phyloP scores from a whole-genome alignment of 495 filamentous ascomycete species.

The Xylaria castorea region DNA sequence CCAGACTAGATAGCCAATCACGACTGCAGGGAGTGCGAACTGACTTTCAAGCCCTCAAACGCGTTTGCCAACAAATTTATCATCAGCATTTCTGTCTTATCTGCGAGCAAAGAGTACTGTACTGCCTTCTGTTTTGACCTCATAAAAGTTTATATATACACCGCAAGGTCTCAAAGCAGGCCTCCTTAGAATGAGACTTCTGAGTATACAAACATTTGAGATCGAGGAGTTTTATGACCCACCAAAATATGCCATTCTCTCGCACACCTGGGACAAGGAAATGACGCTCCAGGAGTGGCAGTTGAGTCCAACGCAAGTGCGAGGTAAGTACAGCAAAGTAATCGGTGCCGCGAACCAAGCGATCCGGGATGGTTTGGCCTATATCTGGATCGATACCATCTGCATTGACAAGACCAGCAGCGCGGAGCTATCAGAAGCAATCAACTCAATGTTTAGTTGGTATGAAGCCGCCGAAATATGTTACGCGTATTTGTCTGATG shows the following conservation, averaged over 20 bases:
- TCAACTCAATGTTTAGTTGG: constrained; percentile 2
- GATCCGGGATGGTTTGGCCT: neutral
- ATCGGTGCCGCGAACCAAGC: neutral
- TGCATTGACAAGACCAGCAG: neutral
- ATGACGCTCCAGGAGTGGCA: neutral
- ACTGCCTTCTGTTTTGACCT: neutral
- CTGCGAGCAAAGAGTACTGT: neutral
- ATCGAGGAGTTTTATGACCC: neutral
- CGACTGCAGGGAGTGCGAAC: neutral
- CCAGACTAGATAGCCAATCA: neutral
- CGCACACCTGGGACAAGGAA: constrained; percentile 30
- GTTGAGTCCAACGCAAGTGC: neutral
- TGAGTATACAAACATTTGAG: neutral
- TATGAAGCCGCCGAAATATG: neutral
- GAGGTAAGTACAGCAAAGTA: neutral
- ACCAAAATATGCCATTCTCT: constrained; percentile 29
- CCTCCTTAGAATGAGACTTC: neutral
- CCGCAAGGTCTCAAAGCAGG: neutral
- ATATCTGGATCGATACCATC: neutral
- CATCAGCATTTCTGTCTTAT: neutral
- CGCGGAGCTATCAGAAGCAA: neutral
- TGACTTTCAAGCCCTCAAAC: neutral
- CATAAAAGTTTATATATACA: neutral
- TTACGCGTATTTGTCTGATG: neutral
- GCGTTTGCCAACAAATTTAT: neutral